A percentile compares a stretch with the other conserved stretches of the same genome.
Conservation (phyloP, 2,329 filamentous ascomycete species). For the Talaromyces sp. region DNA sequence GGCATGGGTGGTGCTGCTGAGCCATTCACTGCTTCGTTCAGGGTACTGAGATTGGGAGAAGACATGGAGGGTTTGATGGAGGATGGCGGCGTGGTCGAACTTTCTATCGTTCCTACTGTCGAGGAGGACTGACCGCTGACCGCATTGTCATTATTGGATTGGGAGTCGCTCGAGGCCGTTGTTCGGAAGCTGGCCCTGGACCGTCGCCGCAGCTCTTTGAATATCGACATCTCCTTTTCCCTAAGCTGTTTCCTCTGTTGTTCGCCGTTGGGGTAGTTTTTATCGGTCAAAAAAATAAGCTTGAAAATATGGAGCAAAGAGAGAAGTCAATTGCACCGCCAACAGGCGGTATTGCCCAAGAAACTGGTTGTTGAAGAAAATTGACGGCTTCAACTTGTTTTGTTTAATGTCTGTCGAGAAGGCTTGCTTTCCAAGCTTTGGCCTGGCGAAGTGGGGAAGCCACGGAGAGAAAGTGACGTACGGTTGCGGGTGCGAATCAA, state of each 20-base stretch:
- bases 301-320: background rate
- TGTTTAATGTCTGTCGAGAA: no score
- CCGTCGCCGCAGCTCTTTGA: conserved; percentile 73
- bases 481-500: conserved; percentile 12
- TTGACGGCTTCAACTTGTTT: background rate
- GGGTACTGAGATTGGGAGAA: conserved; percentile 58
- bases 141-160: conserved; percentile 60
- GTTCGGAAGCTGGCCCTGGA: conserved; percentile 73
- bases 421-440: conserved; percentile 9
- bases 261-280: background rate
- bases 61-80: conserved; percentile 65
- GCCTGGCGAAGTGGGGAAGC: conserved; percentile 1
- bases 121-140: conserved; percentile 64
- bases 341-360: conserved; percentile 3
- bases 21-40: conserved; percentile 42
- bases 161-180: conserved; percentile 42
- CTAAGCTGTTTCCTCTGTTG: background rate
- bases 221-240: conserved; percentile 55
- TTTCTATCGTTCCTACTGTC: conserved; percentile 59
- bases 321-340: background rate
- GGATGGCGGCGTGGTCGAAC: conserved; percentile 66
- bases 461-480: conserved; percentile 7
- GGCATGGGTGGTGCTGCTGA: conserved; percentile 28
- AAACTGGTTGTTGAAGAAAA: background rate
- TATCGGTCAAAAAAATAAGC: background rate